Base-by-base conservation (phyloP, 129 eudicot species). In the Solidago caesia region DNA sequence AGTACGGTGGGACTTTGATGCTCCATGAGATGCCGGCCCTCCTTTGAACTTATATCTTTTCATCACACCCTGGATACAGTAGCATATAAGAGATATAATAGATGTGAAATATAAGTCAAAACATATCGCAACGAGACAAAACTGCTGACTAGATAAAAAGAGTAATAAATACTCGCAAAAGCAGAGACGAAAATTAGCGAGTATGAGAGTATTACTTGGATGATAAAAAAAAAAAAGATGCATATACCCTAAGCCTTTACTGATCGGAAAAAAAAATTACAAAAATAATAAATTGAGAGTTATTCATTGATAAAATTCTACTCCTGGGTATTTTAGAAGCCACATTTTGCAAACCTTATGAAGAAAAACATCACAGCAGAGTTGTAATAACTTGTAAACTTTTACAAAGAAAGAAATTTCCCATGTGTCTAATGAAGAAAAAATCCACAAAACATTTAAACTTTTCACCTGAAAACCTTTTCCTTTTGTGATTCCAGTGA, bases 381-480 rank as follows among this genome's bases (percentile, higher is more conserved):
- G 25, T 53, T 53, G 6, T 5, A 33, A 33, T 33, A 33, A 33
- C 15, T 53, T n/a, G 25, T 53, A 15, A 53, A n/a, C 59, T 53
- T 14, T 5, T 13, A 62, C 7, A 33, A 26, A 4, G 0, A 25
- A 25, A 59, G 4, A 26, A 26, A 15, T 7, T 5, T 5, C 14
- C 13, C 60, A 44, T 4, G 41, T 51, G 13, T 2, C 44, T 29
- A 27, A 26, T 56, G 21, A 68, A 10, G 5, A 39, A 8, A 27
- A 48, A 0, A 27, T 61, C 5, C 71, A 49, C 67, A 62, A 55
- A n/a, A 6, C 11, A 15, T 0, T 4, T 1, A 51, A 2, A 51
- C 15, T 33, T 16, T 15, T 85, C 72, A 88, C 99, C 99, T 94
- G 99, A 79, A 94, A 94, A 44, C 99, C 99, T 83, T 94, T 94